Base-by-base conservation (phyloP, 768 basidiomycete genomes). In the Tylopilus cervinicoccineus region DNA sequence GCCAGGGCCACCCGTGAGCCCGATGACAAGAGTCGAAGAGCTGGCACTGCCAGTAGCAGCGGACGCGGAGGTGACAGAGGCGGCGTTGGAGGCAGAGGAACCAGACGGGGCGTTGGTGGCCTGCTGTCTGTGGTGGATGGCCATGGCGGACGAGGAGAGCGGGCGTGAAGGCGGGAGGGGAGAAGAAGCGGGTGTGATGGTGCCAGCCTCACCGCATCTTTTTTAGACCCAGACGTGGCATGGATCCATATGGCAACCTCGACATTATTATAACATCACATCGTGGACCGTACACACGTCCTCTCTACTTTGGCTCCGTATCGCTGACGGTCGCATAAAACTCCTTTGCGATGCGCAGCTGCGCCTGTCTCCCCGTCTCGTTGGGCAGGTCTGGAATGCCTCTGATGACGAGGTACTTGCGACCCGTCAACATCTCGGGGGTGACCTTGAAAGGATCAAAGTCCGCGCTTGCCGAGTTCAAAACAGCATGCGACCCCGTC, bases 301-400 rank as follows among this genome's bases (percentile, higher is more conserved):
- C 13, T 6, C n/a, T 40, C 33, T 48, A 83, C 55, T 77, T 74
- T 6, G 80, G 72, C 5, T 81, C 77, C 44, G 79, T 76, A 53
- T 94, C 88, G 47, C 83, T 77, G 5, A 91, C 86, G 5, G 79
- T 82, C n/a, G 79, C 79, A 59, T 93, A 95, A 63, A 94, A 92
- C 61, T 94, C 93, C 57, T 75, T 76, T 39, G 91, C 84, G 38
- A 96, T 79, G 44, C 88, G 74, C 57, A 83, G 79, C 64, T 96
- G 93, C 0, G 83, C 83, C 28, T 89, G 79, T 34, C 68, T 59
- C 0, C 81, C 79, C 14, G 74, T 83, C 69, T 95, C 93, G 8
- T 60, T 67, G 71, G 76, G 55, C 3, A 80, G 74, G 55, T 81
- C 83, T 0, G 76, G 77, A 32, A 92, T 82, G 2, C 77, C 83